Conservation (phyloP, 768 basidiomycete species). For the Leccinellum albellum region DNA sequence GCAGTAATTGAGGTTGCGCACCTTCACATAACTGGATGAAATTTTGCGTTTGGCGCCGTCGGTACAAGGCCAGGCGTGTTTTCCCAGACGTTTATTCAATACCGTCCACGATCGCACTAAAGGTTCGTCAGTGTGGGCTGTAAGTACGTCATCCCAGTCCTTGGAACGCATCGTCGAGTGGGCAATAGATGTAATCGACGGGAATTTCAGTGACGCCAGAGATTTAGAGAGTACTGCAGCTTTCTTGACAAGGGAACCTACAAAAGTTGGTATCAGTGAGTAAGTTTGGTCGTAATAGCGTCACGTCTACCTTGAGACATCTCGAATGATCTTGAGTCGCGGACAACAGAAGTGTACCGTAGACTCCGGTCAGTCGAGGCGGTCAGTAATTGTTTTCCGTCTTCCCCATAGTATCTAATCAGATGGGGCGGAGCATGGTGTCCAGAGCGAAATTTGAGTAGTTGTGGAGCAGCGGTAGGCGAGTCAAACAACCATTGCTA, state of each 20-base stretch:
- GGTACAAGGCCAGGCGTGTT: conserved; percentile 61
- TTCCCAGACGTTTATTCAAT: conserved; percentile 75
- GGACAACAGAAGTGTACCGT: conserved; percentile 86
- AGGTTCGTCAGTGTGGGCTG: conserved; percentile 81
- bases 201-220: conserved; percentile 77
- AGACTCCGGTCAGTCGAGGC: conserved; percentile 87
- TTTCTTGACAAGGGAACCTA: conserved; percentile 82
- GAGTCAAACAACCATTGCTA: conserved; percentile 99
- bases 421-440: conserved; percentile 89
- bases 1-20: conserved; percentile 27
- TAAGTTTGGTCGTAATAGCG: background rate
- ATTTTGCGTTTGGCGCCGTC: conserved; percentile 47
- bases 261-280: conserved; percentile 1
- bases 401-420: conserved; percentile 94
- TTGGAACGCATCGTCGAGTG: conserved; percentile 79
- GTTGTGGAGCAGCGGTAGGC: conserved; percentile 75
- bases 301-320: conserved; percentile 74
- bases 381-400: conserved; percentile 91
- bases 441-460: conserved; percentile 90
- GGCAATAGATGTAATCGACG: conserved; percentile 72
- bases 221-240: conserved; percentile 76
- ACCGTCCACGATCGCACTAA: conserved; percentile 88
- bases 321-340: conserved; percentile 93
- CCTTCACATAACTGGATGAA: conserved; percentile 67
- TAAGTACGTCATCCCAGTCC: conserved; percentile 97